phyloP scores from a whole-genome alignment of 495 filamentous ascomycete genomes.

The Cenococcum geophilum region DNA sequence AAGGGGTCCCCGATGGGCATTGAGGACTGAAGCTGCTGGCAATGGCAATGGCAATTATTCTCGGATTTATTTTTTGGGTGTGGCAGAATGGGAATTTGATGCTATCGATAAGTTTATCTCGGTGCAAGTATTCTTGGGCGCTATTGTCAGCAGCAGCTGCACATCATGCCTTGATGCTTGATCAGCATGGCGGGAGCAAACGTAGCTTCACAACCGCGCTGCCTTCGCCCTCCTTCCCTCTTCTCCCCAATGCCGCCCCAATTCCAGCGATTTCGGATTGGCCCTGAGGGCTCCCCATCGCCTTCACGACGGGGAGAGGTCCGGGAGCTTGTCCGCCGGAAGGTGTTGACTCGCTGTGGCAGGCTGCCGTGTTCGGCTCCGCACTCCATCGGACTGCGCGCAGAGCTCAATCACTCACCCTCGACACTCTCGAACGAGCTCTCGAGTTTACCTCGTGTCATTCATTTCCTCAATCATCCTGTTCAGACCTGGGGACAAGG shows the following conservation, averaged over 20 bases:
- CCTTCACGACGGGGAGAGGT: background rate
- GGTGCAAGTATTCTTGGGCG: background rate
- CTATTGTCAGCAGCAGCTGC: background rate
- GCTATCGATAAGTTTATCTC: background rate
- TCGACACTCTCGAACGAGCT: background rate
- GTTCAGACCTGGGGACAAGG: background rate
- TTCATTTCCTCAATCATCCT: background rate
- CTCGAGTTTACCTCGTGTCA: background rate
- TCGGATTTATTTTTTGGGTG: too few relatives aligned
- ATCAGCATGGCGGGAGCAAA: too few relatives aligned
- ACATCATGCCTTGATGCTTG: background rate
- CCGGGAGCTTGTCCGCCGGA: background rate
- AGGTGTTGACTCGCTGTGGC: background rate
- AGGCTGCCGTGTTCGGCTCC: conserved; percentile 1
- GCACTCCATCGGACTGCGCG: conserved; percentile 4
- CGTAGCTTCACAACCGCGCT: too few relatives aligned
- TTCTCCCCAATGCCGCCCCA: background rate
- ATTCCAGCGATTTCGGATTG: background rate
- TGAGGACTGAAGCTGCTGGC: too few relatives aligned
- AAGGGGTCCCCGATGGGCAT: too few relatives aligned
- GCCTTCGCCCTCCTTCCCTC: too few relatives aligned
- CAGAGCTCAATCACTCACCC: background rate
- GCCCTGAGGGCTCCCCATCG: conserved; percentile 7
- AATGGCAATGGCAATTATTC: too few relatives aligned
- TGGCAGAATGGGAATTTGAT: too few relatives aligned